phyloP scores from a whole-genome alignment of 805 yeast species.

The Metschnikowia colocasiae region DNA sequence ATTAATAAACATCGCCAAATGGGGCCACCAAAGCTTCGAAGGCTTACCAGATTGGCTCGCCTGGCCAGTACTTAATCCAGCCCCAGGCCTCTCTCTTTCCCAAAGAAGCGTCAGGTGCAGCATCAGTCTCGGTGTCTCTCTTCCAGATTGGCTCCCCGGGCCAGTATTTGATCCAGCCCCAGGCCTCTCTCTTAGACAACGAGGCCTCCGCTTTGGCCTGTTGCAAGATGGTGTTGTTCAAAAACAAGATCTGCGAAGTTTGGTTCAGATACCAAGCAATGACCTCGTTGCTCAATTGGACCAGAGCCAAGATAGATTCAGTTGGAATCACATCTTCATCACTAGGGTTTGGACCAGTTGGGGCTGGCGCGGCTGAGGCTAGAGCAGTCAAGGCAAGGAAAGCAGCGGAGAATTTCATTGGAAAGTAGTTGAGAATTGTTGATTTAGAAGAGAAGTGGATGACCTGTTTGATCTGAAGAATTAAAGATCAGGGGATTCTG shows the following conservation, averaged over 20 bases:
- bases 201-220: constrained; percentile 12
- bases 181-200: constrained; percentile 20
- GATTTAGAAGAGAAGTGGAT: too few species aligned
- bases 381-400: constrained; percentile 18
- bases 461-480: background rate
- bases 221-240: constrained; percentile 17
- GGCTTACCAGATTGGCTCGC: constrained; percentile 15
- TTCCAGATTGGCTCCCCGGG: constrained; percentile 15
- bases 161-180: constrained; percentile 13
- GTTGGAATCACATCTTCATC: constrained; percentile 8
- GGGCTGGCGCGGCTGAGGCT: background rate
- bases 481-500: too few species aligned
- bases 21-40: too few species aligned
- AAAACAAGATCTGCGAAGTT: constrained; percentile 12
- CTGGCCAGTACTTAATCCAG: constrained; percentile 14
- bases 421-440: too few species aligned
- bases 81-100: constrained; percentile 17
- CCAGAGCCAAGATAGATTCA: constrained; percentile 15
- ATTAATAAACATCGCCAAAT: too few species aligned
- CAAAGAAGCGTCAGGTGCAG: too few species aligned
- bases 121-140: too few species aligned
- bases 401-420: constrained; percentile 17
- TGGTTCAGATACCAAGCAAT: constrained; percentile 12
- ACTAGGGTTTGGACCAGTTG: background rate
- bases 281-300: constrained; percentile 13